Evolutionary conservation across 192 early-diverging fungal species (phyloP).

Genomic region (Chytriomyces hyalinus): DNA sequence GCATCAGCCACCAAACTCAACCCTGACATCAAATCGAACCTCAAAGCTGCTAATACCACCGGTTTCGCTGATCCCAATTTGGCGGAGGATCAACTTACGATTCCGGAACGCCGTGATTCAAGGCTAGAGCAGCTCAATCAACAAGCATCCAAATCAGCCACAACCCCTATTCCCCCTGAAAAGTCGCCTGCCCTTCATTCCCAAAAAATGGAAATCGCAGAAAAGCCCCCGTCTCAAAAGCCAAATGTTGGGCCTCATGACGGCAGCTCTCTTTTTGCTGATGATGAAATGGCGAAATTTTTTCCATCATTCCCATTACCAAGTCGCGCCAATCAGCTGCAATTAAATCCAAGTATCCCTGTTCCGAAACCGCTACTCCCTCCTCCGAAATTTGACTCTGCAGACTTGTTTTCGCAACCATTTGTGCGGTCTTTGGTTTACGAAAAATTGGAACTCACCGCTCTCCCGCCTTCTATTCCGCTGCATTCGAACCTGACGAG

Average conservation of each 20-base stretch:
- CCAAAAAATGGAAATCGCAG: background rate
- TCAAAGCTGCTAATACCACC: background rate
- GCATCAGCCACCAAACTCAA: background rate
- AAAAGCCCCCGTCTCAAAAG: background rate
- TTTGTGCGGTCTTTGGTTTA: conserved; percentile 1
- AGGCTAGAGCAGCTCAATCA: background rate
- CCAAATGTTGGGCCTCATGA: background rate
- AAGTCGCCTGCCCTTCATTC: background rate
- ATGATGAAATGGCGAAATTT: background rate
- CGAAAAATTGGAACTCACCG: conserved; percentile 12
- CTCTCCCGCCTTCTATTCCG: conserved; percentile 13
- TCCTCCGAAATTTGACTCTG: background rate
- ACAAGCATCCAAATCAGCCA: background rate
- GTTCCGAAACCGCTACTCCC: background rate
- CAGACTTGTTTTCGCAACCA: conserved; percentile 12
- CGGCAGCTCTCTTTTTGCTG: background rate
- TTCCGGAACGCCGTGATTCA: background rate
- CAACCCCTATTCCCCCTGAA: background rate
- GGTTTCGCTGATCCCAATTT: background rate
- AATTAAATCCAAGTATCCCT: background rate
- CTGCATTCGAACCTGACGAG: conserved; percentile 30
- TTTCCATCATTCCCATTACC: background rate
- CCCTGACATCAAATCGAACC: background rate
- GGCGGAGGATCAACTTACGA: background rate
- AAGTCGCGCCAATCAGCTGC: background rate